phyloP scores from a whole-genome alignment of 2,329 filamentous ascomycete genomes.

The Hymenoscyphus scutula region DNA sequence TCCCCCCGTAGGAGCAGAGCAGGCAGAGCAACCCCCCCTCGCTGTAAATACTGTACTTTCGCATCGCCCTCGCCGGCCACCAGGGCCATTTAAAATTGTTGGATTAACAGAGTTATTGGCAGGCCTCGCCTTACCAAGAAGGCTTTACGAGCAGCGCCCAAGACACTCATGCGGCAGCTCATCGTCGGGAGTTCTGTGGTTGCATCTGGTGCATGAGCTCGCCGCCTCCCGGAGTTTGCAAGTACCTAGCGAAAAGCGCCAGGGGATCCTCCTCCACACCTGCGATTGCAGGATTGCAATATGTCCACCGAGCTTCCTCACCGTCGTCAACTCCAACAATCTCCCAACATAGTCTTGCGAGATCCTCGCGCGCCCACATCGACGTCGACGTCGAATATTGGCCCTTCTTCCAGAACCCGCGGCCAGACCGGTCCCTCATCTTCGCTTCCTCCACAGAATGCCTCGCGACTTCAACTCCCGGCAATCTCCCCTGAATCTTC shows the following conservation, averaged over 20 bases:
- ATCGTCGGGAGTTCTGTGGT: slow-evolving; percentile 2
- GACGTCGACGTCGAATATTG: not conserved
- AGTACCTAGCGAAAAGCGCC: slow-evolving; percentile 2
- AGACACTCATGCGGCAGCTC: slow-evolving; percentile 1
- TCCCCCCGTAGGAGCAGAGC: not conserved
- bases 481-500: slow-evolving; percentile 13
- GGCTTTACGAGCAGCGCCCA: not conserved
- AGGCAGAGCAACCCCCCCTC: not conserved
- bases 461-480: slow-evolving; percentile 11
- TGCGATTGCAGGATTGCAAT: slow-evolving; percentile 1
- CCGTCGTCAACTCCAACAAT: slow-evolving; percentile 4
- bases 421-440: slow-evolving; percentile 12
- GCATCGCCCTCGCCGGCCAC: not conserved
- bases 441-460: slow-evolving; percentile 11
- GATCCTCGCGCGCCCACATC: not conserved
- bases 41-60: not conserved
- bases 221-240: not conserved
- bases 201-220: slow-evolving; percentile 2
- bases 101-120: too few relatives aligned
- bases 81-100: not conserved
- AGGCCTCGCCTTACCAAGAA: too few relatives aligned
- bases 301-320: slow-evolving; percentile 5
- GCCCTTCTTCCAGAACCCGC: slow-evolving; percentile 3
- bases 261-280: slow-evolving; percentile 1
- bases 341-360: not conserved